Evolutionary conservation across 2,329 filamentous ascomycete genomes (phyloP).

Genomic region (Dendrostoma leiphaemia): DNA sequence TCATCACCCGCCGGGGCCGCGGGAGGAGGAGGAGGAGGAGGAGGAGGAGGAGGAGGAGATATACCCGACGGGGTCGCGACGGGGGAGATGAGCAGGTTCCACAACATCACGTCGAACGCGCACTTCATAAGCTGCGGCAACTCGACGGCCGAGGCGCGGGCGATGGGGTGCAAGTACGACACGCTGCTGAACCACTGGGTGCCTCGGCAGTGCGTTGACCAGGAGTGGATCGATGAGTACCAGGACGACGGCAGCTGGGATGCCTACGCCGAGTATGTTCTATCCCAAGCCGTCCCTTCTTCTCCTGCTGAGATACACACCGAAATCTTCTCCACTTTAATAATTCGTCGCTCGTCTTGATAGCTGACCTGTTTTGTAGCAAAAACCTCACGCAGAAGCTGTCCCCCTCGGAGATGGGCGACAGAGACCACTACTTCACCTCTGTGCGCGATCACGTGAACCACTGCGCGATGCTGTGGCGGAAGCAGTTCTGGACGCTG

Average conservation of each 20-base stretch:
- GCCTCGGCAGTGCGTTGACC: slow-evolving; percentile 25
- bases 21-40: no score
- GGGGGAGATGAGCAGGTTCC: neutral
- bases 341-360: no score
- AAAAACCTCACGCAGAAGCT: slow-evolving; percentile 22
- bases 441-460: slow-evolving; percentile 26
- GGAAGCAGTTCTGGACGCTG: slow-evolving; percentile 25
- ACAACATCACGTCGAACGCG: slow-evolving; percentile 7
- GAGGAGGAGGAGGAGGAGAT: no score
- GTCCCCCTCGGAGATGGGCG: slow-evolving; percentile 22
- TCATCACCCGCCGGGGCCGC: no score
- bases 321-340: no score
- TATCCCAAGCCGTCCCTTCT: no score
- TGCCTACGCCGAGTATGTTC: slow-evolving; percentile 20
- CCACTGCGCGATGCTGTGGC: slow-evolving; percentile 28
- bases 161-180: slow-evolving; percentile 17
- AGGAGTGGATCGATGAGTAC: slow-evolving; percentile 25
- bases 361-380: neutral
- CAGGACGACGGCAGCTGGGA: slow-evolving; percentile 25
- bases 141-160: slow-evolving; percentile 16
- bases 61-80: neutral
- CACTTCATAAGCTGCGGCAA: slow-evolving; percentile 12
- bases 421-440: slow-evolving; percentile 24
- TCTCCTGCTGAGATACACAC: no score
- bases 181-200: slow-evolving; percentile 20